Evolutionary conservation across 2,329 filamentous ascomycete species (phyloP).

Genomic region (Colletotrichum karsti): DNA sequence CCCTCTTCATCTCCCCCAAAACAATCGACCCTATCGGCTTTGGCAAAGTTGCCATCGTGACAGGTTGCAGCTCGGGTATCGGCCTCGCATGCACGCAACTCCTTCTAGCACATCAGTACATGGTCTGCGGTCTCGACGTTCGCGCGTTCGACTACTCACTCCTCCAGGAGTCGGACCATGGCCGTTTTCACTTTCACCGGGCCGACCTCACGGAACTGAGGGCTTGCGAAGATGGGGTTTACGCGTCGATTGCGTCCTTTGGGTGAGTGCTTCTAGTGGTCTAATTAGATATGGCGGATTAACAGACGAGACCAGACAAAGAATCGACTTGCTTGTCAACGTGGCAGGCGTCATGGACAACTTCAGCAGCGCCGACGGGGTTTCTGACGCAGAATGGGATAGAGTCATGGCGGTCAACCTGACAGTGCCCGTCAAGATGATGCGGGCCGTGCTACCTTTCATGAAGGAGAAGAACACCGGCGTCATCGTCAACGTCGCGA

Average conservation of each 20-base stretch:
- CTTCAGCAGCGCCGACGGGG: conserved; percentile 46
- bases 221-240: conserved; percentile 36
- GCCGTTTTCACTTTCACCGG: conserved; percentile 42
- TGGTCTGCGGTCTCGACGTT: conserved; percentile 11
- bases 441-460: conserved; percentile 49
- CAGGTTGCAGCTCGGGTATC: conserved; percentile 41
- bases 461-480: conserved; percentile 49
- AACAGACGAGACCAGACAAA: conserved; percentile 13
- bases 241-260: conserved; percentile 9
- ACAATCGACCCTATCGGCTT: conserved; percentile 28
- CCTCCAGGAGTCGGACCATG: conserved; percentile 34
- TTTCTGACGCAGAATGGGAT: conserved; percentile 49
- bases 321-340: conserved; percentile 53
- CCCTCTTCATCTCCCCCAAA: conserved; percentile 34
- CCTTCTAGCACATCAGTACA: conserved; percentile 32
- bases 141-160: conserved; percentile 30
- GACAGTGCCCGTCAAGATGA: conserved; percentile 52
- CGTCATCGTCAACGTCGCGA: conserved; percentile 50
- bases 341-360: conserved; percentile 53
- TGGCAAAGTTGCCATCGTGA: conserved; percentile 39
- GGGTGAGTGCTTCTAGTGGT: background rate
- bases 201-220: conserved; percentile 38
- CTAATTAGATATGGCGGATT: too few species aligned
- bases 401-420: conserved; percentile 50
- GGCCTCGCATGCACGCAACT: conserved; percentile 42